Percentiles rank a stretch among this genome's conserved stretches.
These are phyloP conservation scores for Daldinia caldariorum DNA, from an alignment of 495 filamentous ascomycete species.

Conservation along the genomic window DNA sequence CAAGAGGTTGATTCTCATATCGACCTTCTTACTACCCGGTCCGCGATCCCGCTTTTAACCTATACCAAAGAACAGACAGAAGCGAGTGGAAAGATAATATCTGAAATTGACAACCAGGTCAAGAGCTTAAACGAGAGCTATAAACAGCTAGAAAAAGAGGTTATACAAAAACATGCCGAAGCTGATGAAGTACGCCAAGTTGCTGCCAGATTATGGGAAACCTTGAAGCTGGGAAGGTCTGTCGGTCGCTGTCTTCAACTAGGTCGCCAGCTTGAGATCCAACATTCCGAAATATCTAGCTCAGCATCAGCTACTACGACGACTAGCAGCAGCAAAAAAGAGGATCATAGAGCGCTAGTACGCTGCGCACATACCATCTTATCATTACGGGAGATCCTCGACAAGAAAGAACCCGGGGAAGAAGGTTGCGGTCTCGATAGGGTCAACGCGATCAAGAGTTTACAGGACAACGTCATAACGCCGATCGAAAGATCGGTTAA, in stretches of 20 bases:
- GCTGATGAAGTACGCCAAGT: conserved; percentile 81
- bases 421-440: conserved; percentile 80
- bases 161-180: conserved; percentile 79
- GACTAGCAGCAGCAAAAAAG: conserved; percentile 56
- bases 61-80: conserved; percentile 77
- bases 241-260: conserved; percentile 80
- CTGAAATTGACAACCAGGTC: conserved; percentile 78
- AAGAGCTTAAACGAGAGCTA: conserved; percentile 82
- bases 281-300: conserved; percentile 66
- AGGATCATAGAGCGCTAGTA: conserved; percentile 80
- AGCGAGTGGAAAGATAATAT: conserved; percentile 73
- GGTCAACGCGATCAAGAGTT: conserved; percentile 71
- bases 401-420: conserved; percentile 67
- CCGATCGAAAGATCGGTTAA: conserved; percentile 76
- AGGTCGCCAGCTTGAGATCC: conserved; percentile 86
- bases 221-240: conserved; percentile 78
- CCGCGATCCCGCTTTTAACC: conserved; percentile 82
- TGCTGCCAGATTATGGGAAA: conserved; percentile 77
- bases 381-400: conserved; percentile 75
- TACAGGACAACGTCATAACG: conserved; percentile 71
- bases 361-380: conserved; percentile 80
- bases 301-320: conserved; percentile 41
- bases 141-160: conserved; percentile 81
- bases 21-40: conserved; percentile 84
- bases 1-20: conserved; percentile 98